A percentile compares a stretch with the other conserved stretches of the same genome.
Evolutionary conservation across 1,284 basidiomycete species (phyloP).

Genomic region (Mycosarcoma maydis): DNA sequence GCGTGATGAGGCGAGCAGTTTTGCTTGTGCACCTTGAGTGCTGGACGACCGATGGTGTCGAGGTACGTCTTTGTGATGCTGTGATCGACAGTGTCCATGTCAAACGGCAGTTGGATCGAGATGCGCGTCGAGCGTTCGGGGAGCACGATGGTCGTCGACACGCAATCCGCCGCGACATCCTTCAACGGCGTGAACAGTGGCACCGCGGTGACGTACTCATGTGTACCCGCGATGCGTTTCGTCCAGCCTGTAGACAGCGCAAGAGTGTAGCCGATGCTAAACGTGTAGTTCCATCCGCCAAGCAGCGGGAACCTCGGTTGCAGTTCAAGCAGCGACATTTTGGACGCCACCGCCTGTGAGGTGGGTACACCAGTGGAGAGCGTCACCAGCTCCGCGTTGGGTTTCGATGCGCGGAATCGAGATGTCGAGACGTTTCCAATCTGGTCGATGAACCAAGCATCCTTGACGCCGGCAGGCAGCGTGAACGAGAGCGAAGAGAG

Average conservation of each 20-base stretch:
- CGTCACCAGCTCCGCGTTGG: slow-evolving; percentile 20
- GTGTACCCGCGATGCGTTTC: slow-evolving; percentile 69
- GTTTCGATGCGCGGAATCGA: slow-evolving; percentile 74
- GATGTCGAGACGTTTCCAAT: slow-evolving; percentile 98
- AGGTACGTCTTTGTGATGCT: slow-evolving; percentile 85
- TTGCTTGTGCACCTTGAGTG: slow-evolving; percentile 78
- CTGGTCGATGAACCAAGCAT: slow-evolving; percentile 58
- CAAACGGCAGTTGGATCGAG: slow-evolving; percentile 79
- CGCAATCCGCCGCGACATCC: slow-evolving; percentile 83
- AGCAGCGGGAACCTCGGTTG: slow-evolving; percentile 89
- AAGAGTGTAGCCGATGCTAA: slow-evolving; percentile 92
- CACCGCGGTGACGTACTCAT: slow-evolving; percentile 76
- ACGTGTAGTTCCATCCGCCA: slow-evolving; percentile 97
- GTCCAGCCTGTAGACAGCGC: slow-evolving; percentile 66
- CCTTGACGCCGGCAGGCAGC: slow-evolving; percentile 29
- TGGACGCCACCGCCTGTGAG: not conserved
- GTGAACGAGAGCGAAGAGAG: slow-evolving; percentile 77
- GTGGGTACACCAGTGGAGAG: not conserved
- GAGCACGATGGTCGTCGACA: slow-evolving; percentile 80
- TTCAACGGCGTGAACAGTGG: slow-evolving; percentile 86
- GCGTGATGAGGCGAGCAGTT: slow-evolving; percentile 26
- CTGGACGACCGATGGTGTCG: slow-evolving; percentile 89
- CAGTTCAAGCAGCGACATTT: slow-evolving; percentile 75
- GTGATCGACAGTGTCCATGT: slow-evolving; percentile 73
- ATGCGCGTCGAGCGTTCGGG: slow-evolving; percentile 90